Conservation (phyloP, 2,329 filamentous ascomycete species). For the Penicillium palitans region DNA sequence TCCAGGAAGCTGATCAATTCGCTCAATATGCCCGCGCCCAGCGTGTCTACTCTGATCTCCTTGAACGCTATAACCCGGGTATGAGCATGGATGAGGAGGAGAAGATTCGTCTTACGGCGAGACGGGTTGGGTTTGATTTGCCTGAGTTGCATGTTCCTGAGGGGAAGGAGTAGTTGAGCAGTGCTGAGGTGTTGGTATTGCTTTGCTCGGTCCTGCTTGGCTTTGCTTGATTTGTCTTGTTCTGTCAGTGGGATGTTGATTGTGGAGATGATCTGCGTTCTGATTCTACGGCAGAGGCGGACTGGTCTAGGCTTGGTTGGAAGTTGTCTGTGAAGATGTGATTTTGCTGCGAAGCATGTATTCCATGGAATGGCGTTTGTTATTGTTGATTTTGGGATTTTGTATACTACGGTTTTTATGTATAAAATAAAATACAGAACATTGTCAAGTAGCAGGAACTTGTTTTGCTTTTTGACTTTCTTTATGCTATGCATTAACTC, state of each 20-base stretch:
- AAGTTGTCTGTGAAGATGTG: neutral
- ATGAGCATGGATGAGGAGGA: constrained; percentile 85
- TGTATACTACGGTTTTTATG: constrained; percentile 12
- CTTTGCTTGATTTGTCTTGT: neutral
- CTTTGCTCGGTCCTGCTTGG: too few relatives aligned
- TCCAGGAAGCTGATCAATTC: constrained; percentile 70
- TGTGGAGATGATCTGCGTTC: neutral
- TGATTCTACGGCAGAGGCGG: neutral
- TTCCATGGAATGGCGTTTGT: constrained; percentile 13
- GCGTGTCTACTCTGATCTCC: constrained; percentile 72
- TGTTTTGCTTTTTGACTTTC: neutral
- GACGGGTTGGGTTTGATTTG: constrained; percentile 87
- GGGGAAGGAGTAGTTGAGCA: constrained; percentile 9
- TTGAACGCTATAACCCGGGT: constrained; percentile 92
- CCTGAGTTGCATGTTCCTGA: constrained; percentile 60
- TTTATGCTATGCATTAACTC: neutral
- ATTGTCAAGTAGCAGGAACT: neutral
- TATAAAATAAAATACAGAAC: constrained; percentile 10
- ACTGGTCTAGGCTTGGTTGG: neutral
- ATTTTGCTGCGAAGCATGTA: constrained; percentile 6
- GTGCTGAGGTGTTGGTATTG: neutral
- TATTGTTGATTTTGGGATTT: neutral
- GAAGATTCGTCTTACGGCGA: constrained; percentile 76
- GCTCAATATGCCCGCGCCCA: constrained; percentile 82
- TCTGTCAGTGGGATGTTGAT: neutral